phyloP scores from a whole-genome alignment of 495 filamentous ascomycete genomes.

The Aspergillus egyptiacus region DNA sequence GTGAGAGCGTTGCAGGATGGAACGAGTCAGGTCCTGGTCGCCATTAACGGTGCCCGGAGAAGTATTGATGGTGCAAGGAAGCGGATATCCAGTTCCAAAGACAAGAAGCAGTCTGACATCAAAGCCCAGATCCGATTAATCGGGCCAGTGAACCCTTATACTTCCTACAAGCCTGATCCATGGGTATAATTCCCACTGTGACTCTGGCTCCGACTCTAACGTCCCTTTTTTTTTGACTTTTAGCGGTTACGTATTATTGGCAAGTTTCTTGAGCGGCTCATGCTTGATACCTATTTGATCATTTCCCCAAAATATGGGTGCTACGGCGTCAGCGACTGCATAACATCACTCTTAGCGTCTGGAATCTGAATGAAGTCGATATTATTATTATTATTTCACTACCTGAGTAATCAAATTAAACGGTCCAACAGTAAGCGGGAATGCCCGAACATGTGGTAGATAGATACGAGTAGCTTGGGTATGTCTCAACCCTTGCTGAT shows the following conservation, averaged over 20 bases:
- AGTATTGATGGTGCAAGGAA: conserved; percentile 31
- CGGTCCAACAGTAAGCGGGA: too few relatives aligned
- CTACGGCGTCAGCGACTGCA: too few relatives aligned
- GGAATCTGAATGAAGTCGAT: too few relatives aligned
- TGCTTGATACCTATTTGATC: conserved; percentile 1
- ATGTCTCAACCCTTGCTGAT: background rate
- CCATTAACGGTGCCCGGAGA: conserved; percentile 30
- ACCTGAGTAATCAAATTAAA: too few relatives aligned
- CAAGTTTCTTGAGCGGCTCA: background rate
- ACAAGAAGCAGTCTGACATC: conserved; percentile 32
- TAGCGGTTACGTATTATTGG: background rate
- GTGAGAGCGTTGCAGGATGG: conserved; percentile 28
- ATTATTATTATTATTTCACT: too few relatives aligned
- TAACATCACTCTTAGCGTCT: too few relatives aligned
- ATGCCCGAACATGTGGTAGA: too few relatives aligned
- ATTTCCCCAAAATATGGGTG: too few relatives aligned
- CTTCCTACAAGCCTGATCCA: conserved; percentile 25
- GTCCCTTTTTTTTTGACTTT: background rate
- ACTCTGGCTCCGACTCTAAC: too few relatives aligned
- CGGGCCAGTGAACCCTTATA: conserved; percentile 35
- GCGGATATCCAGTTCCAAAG: conserved; percentile 29
- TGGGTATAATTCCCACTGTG: conserved; percentile 38
- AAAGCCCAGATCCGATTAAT: conserved; percentile 43
- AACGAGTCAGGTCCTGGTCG: conserved; percentile 24
- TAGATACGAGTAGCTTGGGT: too few relatives aligned